phyloP scores from a whole-genome alignment of 2,329 filamentous ascomycete genomes.

The Aspergillus ibericus region DNA sequence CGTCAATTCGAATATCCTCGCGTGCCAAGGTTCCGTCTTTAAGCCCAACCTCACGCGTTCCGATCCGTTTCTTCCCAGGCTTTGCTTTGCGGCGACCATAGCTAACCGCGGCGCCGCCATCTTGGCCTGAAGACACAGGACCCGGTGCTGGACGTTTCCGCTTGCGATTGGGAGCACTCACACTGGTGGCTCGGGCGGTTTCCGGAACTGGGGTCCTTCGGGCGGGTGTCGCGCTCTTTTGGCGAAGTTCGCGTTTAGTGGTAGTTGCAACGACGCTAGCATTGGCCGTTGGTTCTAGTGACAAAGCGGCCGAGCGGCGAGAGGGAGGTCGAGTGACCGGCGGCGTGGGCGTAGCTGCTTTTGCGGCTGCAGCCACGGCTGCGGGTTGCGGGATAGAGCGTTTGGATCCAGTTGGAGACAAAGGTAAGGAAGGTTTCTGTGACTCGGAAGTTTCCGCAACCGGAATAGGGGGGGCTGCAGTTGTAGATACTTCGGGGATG shows the following conservation, averaged over 20 bases:
- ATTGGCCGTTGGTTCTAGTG: conserved; percentile 27
- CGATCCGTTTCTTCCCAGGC: conserved; percentile 45
- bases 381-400: conserved; percentile 19
- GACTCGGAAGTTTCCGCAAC: conserved; percentile 22
- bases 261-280: conserved; percentile 11
- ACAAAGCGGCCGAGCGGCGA: conserved; percentile 28
- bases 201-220: conserved; percentile 44
- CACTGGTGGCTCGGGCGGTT: conserved; percentile 38
- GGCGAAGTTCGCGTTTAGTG: conserved; percentile 36
- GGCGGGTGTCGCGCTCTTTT: conserved; percentile 45
- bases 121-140: conserved; percentile 57
- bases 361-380: neutral
- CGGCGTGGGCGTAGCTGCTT: conserved; percentile 24
- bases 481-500: conserved; percentile 44
- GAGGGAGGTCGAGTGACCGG: conserved; percentile 36
- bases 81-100: conserved; percentile 60
- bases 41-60: conserved; percentile 40
- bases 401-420: conserved; percentile 27
- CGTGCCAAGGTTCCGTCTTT: conserved; percentile 24
- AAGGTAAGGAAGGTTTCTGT: conserved; percentile 22
- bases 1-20: conserved; percentile 46
- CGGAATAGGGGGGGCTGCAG: conserved; percentile 36
- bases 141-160: conserved; percentile 62
- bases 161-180: conserved; percentile 43
- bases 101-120: conserved; percentile 62